Percentiles rank a stretch among this genome's conserved stretches.
Conservation (phyloP, 1,139 yeast genomes). For the Suhomyces wounanorum region DNA sequence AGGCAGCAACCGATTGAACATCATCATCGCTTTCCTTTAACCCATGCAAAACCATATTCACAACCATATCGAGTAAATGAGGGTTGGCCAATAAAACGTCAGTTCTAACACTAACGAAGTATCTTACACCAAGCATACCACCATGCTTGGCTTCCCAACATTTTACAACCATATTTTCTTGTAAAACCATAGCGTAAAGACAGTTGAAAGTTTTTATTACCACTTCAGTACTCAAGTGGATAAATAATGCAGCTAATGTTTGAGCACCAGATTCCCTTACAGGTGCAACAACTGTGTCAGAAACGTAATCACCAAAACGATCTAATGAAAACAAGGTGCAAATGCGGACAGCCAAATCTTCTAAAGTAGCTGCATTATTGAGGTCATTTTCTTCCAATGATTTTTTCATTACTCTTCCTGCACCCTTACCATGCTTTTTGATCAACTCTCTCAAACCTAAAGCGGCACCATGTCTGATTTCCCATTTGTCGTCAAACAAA, state of each 20-base stretch:
- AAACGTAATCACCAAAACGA: slow-evolving; percentile 94
- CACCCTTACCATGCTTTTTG: slow-evolving; percentile 81
- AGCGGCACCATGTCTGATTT: slow-evolving; percentile 93
- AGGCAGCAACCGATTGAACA: slow-evolving; percentile 96
- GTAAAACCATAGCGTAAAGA: slow-evolving; percentile 70
- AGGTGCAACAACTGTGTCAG: slow-evolving; percentile 98
- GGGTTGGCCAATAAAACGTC: slow-evolving; percentile 65
- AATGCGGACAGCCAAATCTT: slow-evolving; percentile 84
- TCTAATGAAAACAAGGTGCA: slow-evolving; percentile 90
- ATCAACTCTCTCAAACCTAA: slow-evolving; percentile 87
- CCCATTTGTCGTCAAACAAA: slow-evolving; percentile 88
- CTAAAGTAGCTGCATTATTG: slow-evolving; percentile 71
- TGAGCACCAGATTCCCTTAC: slow-evolving; percentile 97
- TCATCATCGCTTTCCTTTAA: slow-evolving; percentile 86
- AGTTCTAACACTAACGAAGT: slow-evolving; percentile 87
- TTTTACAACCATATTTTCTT: slow-evolving; percentile 49
- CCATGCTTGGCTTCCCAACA: slow-evolving; percentile 99
- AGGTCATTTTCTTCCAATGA: slow-evolving; percentile 60
- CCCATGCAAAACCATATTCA: slow-evolving; percentile 86
- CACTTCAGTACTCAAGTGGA: slow-evolving; percentile 61
- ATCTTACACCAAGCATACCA: slow-evolving; percentile 91
- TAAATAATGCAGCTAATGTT: slow-evolving; percentile 82
- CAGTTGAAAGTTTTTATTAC: slow-evolving; percentile 64
- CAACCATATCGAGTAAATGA: slow-evolving; percentile 67
- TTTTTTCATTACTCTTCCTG: slow-evolving; percentile 77